Evolutionary conservation across 495 filamentous ascomycete species (phyloP).

Genomic region (Pseudomonodictys pantanalensis): DNA sequence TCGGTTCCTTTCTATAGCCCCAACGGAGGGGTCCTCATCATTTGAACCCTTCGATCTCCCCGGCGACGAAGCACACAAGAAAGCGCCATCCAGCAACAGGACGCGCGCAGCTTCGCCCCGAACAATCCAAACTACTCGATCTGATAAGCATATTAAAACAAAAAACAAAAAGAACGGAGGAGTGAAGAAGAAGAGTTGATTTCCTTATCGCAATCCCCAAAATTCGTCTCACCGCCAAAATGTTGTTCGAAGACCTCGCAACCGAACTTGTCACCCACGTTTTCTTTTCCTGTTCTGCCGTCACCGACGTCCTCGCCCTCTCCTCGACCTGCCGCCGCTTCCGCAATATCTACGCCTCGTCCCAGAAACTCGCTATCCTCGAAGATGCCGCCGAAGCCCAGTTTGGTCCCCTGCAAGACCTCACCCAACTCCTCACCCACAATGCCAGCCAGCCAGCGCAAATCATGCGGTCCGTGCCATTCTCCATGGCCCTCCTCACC

Average conservation of each 20-base stretch:
- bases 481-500: constrained; percentile 55
- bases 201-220: constrained; percentile 1
- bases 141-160: constrained; percentile 5
- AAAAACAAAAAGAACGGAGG: constrained; percentile 33
- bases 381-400: constrained; percentile 52
- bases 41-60: constrained; percentile 48
- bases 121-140: constrained; percentile 1
- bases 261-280: constrained; percentile 63
- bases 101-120: constrained; percentile 23
- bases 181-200: constrained; percentile 11
- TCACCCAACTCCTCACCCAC: constrained; percentile 59
- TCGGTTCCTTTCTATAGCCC: constrained; percentile 58
- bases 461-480: constrained; percentile 46
- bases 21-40: constrained; percentile 65
- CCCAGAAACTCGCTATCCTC: constrained; percentile 55
- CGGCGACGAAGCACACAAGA: constrained; percentile 37
- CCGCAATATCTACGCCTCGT: constrained; percentile 51
- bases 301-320: constrained; percentile 55
- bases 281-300: constrained; percentile 53
- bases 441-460: constrained; percentile 57
- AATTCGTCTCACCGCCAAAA: constrained; percentile 39
- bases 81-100: constrained; percentile 29
- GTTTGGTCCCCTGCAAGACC: constrained; percentile 59
- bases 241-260: constrained; percentile 50
- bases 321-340: constrained; percentile 54